Evolutionary conservation across 352 stramenopile genomes (phyloP).

Genomic region (Pythium angustatum): DNA sequence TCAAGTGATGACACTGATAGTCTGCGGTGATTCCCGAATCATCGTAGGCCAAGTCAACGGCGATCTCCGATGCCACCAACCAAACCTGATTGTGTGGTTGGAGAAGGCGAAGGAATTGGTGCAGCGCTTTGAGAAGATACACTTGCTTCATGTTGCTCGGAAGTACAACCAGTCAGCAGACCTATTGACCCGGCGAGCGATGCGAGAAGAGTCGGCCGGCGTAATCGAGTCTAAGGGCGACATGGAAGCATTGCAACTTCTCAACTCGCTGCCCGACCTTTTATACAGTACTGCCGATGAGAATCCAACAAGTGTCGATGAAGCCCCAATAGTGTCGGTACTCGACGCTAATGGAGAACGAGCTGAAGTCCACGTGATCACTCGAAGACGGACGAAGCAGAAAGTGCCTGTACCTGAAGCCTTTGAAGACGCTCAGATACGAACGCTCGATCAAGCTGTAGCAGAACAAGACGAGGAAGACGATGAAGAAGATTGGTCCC

Average conservation of each 20-base stretch:
- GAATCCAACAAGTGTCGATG: not conserved
- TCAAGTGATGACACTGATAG: not conserved
- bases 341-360: not conserved
- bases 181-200: not conserved
- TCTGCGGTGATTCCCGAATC: slow-evolving; percentile 13
- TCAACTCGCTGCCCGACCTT: slow-evolving; percentile 7
- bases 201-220: not conserved
- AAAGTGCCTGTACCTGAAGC: not conserved
- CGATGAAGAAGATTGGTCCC: not conserved
- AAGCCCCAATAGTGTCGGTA: not conserved
- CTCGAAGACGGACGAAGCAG: not conserved
- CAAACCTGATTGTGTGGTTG: slow-evolving; percentile 1
- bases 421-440: not conserved
- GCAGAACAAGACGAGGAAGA: not conserved
- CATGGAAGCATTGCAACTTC: not conserved
- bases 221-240: not conserved
- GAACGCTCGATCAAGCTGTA: not conserved
- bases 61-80: slow-evolving; percentile 4
- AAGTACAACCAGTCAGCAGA: slow-evolving; percentile 11
- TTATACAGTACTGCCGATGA: slow-evolving; percentile 2
- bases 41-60: slow-evolving; percentile 10
- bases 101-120: not conserved
- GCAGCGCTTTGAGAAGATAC: not conserved
- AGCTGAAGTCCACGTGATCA: not conserved
- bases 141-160: slow-evolving; percentile 4